Conservation (phyloP, 169 alveolate genomes). For the Toxoplasma gondii region DNA sequence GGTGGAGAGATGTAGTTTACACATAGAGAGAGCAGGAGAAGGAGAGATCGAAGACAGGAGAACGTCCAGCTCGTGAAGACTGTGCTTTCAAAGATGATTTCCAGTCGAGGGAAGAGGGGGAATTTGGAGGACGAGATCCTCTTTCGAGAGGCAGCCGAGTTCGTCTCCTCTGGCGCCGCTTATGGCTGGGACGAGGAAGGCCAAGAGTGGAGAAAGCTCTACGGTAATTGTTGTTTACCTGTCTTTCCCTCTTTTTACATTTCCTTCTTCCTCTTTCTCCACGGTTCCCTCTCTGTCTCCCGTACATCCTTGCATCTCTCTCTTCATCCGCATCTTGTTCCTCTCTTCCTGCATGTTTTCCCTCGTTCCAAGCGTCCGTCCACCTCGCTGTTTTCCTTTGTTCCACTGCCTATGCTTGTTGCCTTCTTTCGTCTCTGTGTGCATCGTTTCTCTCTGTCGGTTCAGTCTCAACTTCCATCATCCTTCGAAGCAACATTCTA, state of each 20-base stretch:
- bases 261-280: not conserved
- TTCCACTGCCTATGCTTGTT: too few species aligned
- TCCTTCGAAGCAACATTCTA: too few species aligned
- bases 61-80: not conserved
- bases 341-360: not conserved
- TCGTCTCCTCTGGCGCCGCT: not conserved
- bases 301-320: too few species aligned
- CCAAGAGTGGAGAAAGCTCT: not conserved
- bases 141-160: not conserved
- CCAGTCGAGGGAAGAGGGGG: too few species aligned
- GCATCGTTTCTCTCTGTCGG: too few species aligned
- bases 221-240: not conserved
- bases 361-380: too few species aligned
- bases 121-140: not conserved
- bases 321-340: not conserved
- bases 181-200: not conserved
- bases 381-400: too few species aligned
- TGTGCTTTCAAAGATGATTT: not conserved
- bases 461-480: too few species aligned
- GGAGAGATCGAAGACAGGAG: too few species aligned
- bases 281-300: too few species aligned
- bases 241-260: not conserved
- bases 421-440: too few species aligned
- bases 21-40: too few species aligned
- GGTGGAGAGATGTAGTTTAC: not conserved